phyloP scores from a whole-genome alignment of 2,329 filamentous ascomycete species.

The Epichloe brachyelytri region DNA sequence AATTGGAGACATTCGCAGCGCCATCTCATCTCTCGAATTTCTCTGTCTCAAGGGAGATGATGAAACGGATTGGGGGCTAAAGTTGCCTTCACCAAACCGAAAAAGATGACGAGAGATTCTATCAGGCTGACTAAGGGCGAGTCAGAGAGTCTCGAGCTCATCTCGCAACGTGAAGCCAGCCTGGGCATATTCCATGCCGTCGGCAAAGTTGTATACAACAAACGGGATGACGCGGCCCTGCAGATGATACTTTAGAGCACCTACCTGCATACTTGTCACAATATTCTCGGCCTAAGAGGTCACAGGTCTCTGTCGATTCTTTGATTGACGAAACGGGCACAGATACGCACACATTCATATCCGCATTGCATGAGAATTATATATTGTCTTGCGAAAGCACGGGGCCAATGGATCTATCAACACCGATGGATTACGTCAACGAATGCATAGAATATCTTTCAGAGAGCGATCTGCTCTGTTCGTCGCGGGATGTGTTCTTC shows the following conservation, averaged over 20 bases:
- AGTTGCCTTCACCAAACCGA: slow-evolving; percentile 56
- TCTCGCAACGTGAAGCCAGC: slow-evolving; percentile 78
- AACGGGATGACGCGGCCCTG: slow-evolving; percentile 48
- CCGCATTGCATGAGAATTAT: slow-evolving; percentile 89
- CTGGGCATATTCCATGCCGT: slow-evolving; percentile 93
- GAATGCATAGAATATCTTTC: slow-evolving; percentile 81
- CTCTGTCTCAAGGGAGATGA: slow-evolving; percentile 72
- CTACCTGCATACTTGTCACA: slow-evolving; percentile 48
- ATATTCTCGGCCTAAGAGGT: slow-evolving; percentile 44
- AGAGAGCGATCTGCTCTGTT: slow-evolving; percentile 72
- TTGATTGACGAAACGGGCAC: slow-evolving; percentile 92
- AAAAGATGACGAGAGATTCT: slow-evolving; percentile 43
- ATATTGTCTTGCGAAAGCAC: slow-evolving; percentile 62
- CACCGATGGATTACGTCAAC: slow-evolving; percentile 65
- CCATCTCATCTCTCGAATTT: slow-evolving; percentile 86
- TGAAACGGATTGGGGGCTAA: slow-evolving; percentile 63
- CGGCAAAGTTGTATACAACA: slow-evolving; percentile 94
- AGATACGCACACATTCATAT: slow-evolving; percentile 80
- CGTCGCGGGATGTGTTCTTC: slow-evolving; percentile 58
- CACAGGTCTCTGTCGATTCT: slow-evolving; percentile 55
- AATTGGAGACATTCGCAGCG: slow-evolving; percentile 82
- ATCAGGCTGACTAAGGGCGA: slow-evolving; percentile 62
- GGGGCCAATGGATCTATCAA: slow-evolving; percentile 35
- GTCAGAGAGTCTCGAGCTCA: slow-evolving; percentile 62
- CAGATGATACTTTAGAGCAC: slow-evolving; percentile 32